phyloP scores from a whole-genome alignment of 73 alveolate genomes.

The Urostyla sp. region DNA sequence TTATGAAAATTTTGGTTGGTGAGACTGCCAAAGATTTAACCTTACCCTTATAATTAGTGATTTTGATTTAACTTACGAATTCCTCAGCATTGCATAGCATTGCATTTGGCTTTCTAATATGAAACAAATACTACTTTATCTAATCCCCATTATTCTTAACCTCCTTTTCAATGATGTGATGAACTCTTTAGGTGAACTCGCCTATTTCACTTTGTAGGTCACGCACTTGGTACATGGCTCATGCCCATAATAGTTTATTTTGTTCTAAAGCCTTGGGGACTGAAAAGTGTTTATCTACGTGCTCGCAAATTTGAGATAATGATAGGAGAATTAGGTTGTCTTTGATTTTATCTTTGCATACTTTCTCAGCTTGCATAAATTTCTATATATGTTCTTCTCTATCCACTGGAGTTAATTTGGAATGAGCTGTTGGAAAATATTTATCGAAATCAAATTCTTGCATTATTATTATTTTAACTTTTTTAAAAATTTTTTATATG shows the following conservation, averaged over 20 bases:
- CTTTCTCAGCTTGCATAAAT: too few species aligned
- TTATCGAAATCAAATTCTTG: too few species aligned
- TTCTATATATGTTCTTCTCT: too few species aligned
- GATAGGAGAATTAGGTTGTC: constrained; percentile 22
- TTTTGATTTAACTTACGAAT: not conserved
- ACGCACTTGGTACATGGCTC: constrained; percentile 17
- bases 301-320: not conserved
- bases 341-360: constrained; percentile 9
- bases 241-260: constrained; percentile 32
- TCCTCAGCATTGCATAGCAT: not conserved
- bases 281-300: not conserved
- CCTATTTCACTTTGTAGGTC: not conserved
- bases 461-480: too few species aligned
- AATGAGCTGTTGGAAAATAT: too few species aligned
- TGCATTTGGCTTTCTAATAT: constrained; percentile 15
- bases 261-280: constrained; percentile 34
- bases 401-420: too few species aligned
- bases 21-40: not conserved
- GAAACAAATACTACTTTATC: not conserved
- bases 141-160: constrained; percentile 6
- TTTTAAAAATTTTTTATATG: too few species aligned
- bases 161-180: constrained; percentile 18
- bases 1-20: not conserved
- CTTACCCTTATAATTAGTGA: not conserved
- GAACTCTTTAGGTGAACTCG: not conserved